A percentile compares a stretch with the other conserved stretches of the same genome.
These are phyloP conservation scores for Astragalus glycyphyllos DNA, from an alignment of 306 rosid genomes.

Conservation along the genomic window DNA sequence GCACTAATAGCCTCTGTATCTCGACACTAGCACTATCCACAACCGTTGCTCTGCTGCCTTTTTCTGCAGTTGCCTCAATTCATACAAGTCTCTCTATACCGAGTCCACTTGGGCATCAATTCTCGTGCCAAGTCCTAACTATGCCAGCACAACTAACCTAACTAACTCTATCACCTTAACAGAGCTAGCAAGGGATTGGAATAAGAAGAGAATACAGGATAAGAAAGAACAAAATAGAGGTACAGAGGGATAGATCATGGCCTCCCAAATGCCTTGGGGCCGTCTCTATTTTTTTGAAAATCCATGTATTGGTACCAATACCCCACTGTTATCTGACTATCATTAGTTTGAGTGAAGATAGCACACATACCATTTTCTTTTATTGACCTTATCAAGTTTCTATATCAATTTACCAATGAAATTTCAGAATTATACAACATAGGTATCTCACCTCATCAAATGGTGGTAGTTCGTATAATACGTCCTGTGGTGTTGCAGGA, in stretches of 20 bases:
- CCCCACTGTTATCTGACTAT: background rate
- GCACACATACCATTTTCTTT: background rate
- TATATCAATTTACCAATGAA: background rate
- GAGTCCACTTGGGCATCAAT: background rate
- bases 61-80: background rate
- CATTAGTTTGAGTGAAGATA: slow-evolving; percentile 13
- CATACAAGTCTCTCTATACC: background rate
- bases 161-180: slow-evolving; percentile 17
- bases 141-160: slow-evolving; percentile 19
- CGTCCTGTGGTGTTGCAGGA: slow-evolving; percentile 87
- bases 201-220: background rate
- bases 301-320: background rate
- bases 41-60: background rate
- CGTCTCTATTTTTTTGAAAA: background rate
- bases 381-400: background rate
- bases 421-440: slow-evolving; percentile 28
- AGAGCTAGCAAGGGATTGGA: background rate
- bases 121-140: background rate
- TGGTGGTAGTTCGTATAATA: slow-evolving; percentile 86
- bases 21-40: background rate
- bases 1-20: background rate
- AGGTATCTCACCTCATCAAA: slow-evolving; percentile 83
- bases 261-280: background rate
- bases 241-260: background rate
- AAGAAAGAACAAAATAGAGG: slow-evolving; percentile 11